Evolutionary conservation across 2,329 filamentous ascomycete species (phyloP).

Genomic region (Ceratocystiopsis minuta): DNA sequence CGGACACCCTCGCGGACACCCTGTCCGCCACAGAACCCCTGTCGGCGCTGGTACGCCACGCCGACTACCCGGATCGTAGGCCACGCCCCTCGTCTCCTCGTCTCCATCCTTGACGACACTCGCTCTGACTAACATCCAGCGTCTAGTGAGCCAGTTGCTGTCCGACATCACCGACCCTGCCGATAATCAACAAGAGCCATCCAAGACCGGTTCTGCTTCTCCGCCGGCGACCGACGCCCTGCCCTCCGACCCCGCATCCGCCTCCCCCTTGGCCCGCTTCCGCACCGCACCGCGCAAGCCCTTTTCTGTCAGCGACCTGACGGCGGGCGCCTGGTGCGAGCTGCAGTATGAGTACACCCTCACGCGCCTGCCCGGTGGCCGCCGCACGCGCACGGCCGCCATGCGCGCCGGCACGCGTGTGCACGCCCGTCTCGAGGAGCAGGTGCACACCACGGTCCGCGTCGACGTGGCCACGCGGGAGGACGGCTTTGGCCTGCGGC

Average conservation of each 20-base stretch:
- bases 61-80: constrained; percentile 37
- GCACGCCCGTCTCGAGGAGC: constrained; percentile 68
- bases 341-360: constrained; percentile 83
- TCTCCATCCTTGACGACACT: no score
- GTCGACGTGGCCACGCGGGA: constrained; percentile 59
- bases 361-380: constrained; percentile 50
- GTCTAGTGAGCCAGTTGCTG: constrained; percentile 37
- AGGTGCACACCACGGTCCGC: constrained; percentile 61
- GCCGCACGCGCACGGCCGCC: constrained; percentile 54
- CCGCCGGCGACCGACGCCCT: no score
- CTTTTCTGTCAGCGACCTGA: constrained; percentile 73
- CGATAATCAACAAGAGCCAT: no score
- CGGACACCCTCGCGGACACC: no score
- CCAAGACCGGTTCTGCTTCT: no score
- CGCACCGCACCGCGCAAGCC: constrained; percentile 60
- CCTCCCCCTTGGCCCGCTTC: constrained; percentile 56
- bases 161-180: constrained; percentile 9
- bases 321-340: constrained; percentile 89
- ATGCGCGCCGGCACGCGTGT: constrained; percentile 72
- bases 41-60: constrained; percentile 2
- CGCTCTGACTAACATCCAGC: constrained; percentile 49
- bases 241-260: no score
- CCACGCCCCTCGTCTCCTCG: constrained; percentile 8
- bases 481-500: constrained; percentile 60
- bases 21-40: neutral